phyloP scores from a whole-genome alignment of 345 rosid genomes.

The Linum trigynum region DNA sequence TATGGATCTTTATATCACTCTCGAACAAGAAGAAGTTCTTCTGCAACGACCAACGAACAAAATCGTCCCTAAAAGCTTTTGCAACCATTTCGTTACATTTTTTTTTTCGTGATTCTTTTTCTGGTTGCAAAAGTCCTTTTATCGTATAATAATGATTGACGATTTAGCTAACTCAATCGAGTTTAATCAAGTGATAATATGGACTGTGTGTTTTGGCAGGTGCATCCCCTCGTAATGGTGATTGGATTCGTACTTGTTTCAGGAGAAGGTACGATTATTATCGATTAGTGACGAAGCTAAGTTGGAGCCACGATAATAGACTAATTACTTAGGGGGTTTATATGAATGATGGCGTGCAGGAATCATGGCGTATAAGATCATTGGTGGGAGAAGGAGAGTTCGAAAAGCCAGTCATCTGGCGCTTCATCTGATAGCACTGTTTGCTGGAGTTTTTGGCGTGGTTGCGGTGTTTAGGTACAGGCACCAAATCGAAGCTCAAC shows the following conservation, averaged over 20 bases:
- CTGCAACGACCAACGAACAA: too few species aligned
- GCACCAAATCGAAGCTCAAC: background rate
- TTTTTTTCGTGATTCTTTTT: too few species aligned
- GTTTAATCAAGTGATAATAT: background rate
- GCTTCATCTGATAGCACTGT: background rate
- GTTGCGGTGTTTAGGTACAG: background rate
- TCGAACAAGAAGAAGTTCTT: background rate
- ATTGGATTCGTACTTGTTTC: conserved; percentile 41
- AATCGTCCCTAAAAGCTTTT: too few species aligned
- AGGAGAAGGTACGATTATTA: conserved; percentile 37
- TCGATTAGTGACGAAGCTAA: too few species aligned
- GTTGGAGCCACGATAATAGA: too few species aligned
- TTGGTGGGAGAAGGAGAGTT: background rate
- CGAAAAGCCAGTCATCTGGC: background rate
- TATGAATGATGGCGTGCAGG: background rate
- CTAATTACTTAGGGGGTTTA: too few species aligned
- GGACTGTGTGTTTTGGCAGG: conserved; percentile 12
- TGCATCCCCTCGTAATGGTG: conserved; percentile 44
- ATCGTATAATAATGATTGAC: background rate
- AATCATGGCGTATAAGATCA: background rate
- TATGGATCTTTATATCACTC: background rate
- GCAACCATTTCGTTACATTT: too few species aligned
- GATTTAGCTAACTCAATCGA: background rate
- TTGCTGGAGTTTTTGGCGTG: background rate
- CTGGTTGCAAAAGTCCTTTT: too few species aligned